Conservation (phyloP, 495 filamentous ascomycete genomes). For the Viridothelium virens region DNA sequence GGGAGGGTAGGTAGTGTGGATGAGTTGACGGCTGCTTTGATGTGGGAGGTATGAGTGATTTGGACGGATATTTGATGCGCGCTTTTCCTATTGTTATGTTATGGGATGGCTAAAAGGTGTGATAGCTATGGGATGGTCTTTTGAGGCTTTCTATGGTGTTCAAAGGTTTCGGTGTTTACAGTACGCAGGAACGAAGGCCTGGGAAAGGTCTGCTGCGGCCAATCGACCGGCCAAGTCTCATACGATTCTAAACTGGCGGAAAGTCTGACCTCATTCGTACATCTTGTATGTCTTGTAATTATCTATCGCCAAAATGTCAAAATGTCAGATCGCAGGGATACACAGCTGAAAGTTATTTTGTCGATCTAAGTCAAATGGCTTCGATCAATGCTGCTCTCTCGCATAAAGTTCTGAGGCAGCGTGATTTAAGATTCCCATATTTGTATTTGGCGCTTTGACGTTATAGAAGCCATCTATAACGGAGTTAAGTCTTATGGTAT, state of each 20-base stretch:
- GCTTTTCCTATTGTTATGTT: background rate
- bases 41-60: background rate
- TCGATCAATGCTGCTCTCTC: background rate
- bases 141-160: background rate
- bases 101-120: no score
- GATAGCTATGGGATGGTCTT: no score
- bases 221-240: background rate
- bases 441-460: no score
- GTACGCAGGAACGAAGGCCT: background rate
- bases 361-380: background rate
- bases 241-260: background rate
- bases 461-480: no score
- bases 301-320: background rate
- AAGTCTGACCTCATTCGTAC: background rate
- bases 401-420: background rate
- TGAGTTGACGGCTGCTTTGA: background rate
- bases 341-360: background rate
- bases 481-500: no score
- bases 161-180: background rate
- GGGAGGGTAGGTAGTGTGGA: background rate
- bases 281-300: slow-evolving; percentile 8
- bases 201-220: background rate
- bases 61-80: background rate
- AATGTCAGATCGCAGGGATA: background rate
- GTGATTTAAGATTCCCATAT: no score